Evolutionary conservation across 371 early-diverging fungal species (phyloP).

Genomic region (Actinomucor elegans): DNA sequence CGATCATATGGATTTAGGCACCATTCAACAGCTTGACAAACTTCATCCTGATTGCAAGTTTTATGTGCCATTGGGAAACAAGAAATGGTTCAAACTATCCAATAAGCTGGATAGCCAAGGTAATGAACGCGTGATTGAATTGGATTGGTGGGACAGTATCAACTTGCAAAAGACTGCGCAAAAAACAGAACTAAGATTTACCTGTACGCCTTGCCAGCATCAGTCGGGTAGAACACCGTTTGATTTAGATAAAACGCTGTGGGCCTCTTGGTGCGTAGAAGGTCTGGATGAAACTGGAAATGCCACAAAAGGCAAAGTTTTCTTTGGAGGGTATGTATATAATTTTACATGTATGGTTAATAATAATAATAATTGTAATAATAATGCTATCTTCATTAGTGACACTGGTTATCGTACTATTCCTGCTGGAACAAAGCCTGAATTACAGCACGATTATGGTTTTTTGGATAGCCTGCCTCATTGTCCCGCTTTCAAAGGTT

Average conservation of each 20-base stretch:
- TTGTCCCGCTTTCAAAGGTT: slow-evolving; percentile 79
- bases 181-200: slow-evolving; percentile 33
- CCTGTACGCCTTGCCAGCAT: slow-evolving; percentile 79
- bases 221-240: slow-evolving; percentile 65
- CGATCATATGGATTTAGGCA: slow-evolving; percentile 72
- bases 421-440: slow-evolving; percentile 15
- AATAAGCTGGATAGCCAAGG: slow-evolving; percentile 30
- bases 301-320: slow-evolving; percentile 48
- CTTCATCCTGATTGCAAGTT: slow-evolving; percentile 47
- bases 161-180: slow-evolving; percentile 29
- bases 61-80: slow-evolving; percentile 78
- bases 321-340: slow-evolving; percentile 60
- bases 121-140: slow-evolving; percentile 49
- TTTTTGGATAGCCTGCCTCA: slow-evolving; percentile 50
- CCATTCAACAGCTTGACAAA: slow-evolving; percentile 51
- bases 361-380: neutral
- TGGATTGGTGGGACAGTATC: slow-evolving; percentile 81
- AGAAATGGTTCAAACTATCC: slow-evolving; percentile 54
- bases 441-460: slow-evolving; percentile 29
- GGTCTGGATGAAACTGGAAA: slow-evolving; percentile 33
- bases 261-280: slow-evolving; percentile 71
- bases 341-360: neutral
- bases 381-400: slow-evolving; percentile 31
- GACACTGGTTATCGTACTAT: slow-evolving; percentile 76
- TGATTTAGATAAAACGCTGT: slow-evolving; percentile 72